Base-by-base conservation (phyloP, 2,329 filamentous ascomycete genomes). In the Cercospora berteroae region DNA sequence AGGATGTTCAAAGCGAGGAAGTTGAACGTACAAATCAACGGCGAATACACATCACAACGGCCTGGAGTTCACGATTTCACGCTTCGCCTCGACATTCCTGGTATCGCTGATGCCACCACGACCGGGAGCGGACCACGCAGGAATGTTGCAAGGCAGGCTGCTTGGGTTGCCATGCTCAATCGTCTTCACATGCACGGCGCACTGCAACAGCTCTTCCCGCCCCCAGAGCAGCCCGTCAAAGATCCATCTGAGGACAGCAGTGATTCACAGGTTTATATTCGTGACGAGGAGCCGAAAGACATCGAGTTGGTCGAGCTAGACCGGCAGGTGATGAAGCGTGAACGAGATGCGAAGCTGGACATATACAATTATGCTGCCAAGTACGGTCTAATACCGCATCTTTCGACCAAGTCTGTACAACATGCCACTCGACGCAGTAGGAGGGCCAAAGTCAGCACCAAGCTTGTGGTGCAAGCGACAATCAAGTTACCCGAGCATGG, bases 361-460 rank as follows among this genome's bases (percentile, higher is more conserved):
- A 75, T 83, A 20, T 82, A 80, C 72, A 79, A 81, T 65, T 82
- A 81, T 71, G 80, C 79, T 39, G 80, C 81, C 2, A 73, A 76
- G 29, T 80, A 77, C 67, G 79, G 78, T 42, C 63, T 71, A 2
- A 66, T 80, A 18, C 81, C 81, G 5, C 27, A 61, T 12, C 71
- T 76, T 66, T 42, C 67, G 9, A 60, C 42, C 29, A 60, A 68
- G 31, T 20, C 58, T 25, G 56, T 68, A 9, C 42, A 16, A n/a
- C 52, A 58, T 27, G n/a, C 31, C 12, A 39, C 8, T 23, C 65
- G 65, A n/a, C 61, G 63, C 8, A 39, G 20, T 8, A 23, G 61
- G 13, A 52, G 48, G 29, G 25, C 42, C 23, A 60, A 63, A 36
- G 39, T 0, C 3, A 42, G 36, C 36, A 42, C 66, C 16, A 58